Percentiles rank a stretch among this genome's conserved stretches.
phyloP scores from a whole-genome alignment of 1,284 basidiomycete species.

The Sparassis latifolia region DNA sequence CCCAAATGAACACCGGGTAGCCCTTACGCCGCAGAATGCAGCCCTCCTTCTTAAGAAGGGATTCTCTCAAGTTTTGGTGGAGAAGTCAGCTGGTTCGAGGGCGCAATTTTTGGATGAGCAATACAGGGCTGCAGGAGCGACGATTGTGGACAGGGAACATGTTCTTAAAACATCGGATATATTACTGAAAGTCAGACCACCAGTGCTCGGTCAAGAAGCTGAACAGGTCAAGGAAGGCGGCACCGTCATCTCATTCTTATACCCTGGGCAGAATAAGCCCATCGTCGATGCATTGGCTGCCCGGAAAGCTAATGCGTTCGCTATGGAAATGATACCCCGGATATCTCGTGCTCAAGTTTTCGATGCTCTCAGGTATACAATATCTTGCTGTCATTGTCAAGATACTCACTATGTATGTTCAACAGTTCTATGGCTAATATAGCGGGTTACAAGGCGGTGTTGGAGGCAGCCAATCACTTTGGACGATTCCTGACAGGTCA shows the following conservation, averaged over 20 bases:
- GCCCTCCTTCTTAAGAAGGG: slow-evolving; percentile 75
- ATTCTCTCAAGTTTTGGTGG: slow-evolving; percentile 65
- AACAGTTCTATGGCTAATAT: slow-evolving; percentile 86
- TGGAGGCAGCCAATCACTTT: slow-evolving; percentile 83
- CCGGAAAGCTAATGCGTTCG: slow-evolving; percentile 61
- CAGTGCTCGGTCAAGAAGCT: slow-evolving; percentile 54
- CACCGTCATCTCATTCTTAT: slow-evolving; percentile 79
- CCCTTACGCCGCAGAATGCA: slow-evolving; percentile 74
- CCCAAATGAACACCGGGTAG: slow-evolving; percentile 71
- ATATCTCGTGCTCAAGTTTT: slow-evolving; percentile 84
- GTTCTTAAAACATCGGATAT: slow-evolving; percentile 65
- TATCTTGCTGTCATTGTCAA: not conserved
- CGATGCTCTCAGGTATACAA: slow-evolving; percentile 67
- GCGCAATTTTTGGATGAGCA: slow-evolving; percentile 78
- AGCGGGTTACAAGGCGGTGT: slow-evolving; percentile 79
- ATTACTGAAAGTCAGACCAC: slow-evolving; percentile 77
- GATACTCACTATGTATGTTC: not conserved
- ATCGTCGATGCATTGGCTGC: slow-evolving; percentile 61
- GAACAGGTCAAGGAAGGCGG: slow-evolving; percentile 58
- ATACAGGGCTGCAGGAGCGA: slow-evolving; percentile 73
- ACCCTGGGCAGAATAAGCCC: slow-evolving; percentile 73
- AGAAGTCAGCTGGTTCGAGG: slow-evolving; percentile 60
- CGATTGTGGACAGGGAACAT: slow-evolving; percentile 57
- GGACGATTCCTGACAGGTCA: slow-evolving; percentile 84
- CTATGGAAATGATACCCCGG: slow-evolving; percentile 85